Conservation (phyloP, 2,329 filamentous ascomycete genomes). For the Epichloe festucae region DNA sequence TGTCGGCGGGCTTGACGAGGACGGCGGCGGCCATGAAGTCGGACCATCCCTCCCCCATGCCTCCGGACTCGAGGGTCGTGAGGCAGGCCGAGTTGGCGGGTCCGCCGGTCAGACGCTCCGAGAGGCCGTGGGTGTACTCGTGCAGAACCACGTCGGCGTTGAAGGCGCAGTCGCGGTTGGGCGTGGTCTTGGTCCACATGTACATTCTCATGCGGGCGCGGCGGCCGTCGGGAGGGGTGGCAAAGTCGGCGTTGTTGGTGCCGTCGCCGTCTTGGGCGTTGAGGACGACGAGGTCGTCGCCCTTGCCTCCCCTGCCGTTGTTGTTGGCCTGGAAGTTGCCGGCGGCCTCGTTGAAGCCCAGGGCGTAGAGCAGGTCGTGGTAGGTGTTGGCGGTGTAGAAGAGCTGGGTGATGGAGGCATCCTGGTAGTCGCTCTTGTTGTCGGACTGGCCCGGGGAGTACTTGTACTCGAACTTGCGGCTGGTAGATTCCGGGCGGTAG, state of each 20-base stretch:
- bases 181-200: conserved; percentile 36
- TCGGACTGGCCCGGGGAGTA: too few relatives aligned
- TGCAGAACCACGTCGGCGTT: conserved; percentile 48
- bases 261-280: too few relatives aligned
- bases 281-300: too few relatives aligned
- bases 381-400: conserved; percentile 49
- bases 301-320: too few relatives aligned
- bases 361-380: conserved; percentile 43
- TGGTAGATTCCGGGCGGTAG: too few relatives aligned
- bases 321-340: conserved; percentile 47
- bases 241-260: too few relatives aligned
- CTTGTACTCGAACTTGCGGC: too few relatives aligned
- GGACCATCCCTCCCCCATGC: conserved; percentile 45
- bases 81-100: conserved; percentile 39
- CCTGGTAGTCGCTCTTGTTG: too few relatives aligned
- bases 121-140: conserved; percentile 43
- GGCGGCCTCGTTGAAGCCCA: conserved; percentile 44
- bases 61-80: conserved; percentile 31
- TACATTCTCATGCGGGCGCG: conserved; percentile 31
- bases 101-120: conserved; percentile 18
- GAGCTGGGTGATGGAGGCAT: conserved; percentile 38
- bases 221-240: too few relatives aligned
- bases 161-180: conserved; percentile 41
- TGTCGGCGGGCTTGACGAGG: conserved; percentile 32
- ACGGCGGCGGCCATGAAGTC: conserved; percentile 42